Evolutionary conservation across 257 asterid species (phyloP).

Genomic region (Salvia hispanica): DNA sequence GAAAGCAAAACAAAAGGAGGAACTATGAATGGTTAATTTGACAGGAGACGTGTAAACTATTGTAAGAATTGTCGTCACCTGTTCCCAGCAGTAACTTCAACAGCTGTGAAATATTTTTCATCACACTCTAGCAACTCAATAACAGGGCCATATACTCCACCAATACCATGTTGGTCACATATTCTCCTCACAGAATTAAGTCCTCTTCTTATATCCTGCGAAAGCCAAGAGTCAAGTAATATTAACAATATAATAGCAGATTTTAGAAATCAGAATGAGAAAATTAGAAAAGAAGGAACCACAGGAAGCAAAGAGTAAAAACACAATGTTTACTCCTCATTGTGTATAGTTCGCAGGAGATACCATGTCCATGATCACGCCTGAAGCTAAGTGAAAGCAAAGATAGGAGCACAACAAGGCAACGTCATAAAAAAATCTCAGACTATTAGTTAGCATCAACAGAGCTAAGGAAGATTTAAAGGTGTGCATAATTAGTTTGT

Average conservation of each 20-base stretch:
- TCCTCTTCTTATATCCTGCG: constrained; percentile 97
- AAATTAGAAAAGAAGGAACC: no score
- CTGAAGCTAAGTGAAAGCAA: no score
- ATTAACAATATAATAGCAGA: not conserved
- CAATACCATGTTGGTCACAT: constrained; percentile 47
- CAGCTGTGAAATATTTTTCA: constrained; percentile 91
- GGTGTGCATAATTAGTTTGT: no score
- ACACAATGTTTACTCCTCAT: no score
- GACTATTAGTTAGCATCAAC: no score
- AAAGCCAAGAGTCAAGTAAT: constrained; percentile 22
- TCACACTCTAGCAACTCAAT: constrained; percentile 94
- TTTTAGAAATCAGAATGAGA: no score
- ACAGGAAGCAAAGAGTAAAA: no score
- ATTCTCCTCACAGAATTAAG: constrained; percentile 81
- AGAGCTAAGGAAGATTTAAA: no score
- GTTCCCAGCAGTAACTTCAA: constrained; percentile 99
- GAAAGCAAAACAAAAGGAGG: not conserved
- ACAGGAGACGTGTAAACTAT: constrained; percentile 16
- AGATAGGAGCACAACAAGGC: no score
- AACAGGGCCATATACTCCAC: constrained; percentile 88
- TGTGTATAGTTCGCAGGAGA: not conserved
- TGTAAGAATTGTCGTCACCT: constrained; percentile 49
- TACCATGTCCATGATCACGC: no score
- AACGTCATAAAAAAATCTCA: no score
- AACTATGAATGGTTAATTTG: not conserved